Percentiles rank a stretch among this genome's conserved stretches.
Conservation (phyloP, 805 yeast genomes). For the Candida manassasensis region DNA sequence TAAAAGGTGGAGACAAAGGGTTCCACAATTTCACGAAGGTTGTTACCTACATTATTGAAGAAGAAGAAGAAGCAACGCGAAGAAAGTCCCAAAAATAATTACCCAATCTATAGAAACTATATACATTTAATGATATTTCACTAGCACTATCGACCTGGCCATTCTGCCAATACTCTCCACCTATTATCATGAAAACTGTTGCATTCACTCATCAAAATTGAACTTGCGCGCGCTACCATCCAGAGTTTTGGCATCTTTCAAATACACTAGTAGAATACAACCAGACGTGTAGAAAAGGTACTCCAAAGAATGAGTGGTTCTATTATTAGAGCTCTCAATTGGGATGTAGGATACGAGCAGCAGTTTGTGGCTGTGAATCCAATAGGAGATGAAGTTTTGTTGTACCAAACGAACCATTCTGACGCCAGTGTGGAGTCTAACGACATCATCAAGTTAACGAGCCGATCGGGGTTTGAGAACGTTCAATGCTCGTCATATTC, state of each 20-base stretch:
- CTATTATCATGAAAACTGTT: no score
- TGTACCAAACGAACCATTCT: constrained; percentile 49
- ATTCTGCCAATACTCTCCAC: no score
- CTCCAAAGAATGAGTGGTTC: constrained; percentile 58
- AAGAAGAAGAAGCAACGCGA: constrained; percentile 26
- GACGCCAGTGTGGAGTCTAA: constrained; percentile 47
- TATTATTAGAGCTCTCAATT: constrained; percentile 51
- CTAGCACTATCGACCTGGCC: no score
- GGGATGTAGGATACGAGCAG: constrained; percentile 57
- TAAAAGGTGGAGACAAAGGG: constrained; percentile 44
- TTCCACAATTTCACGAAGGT: constrained; percentile 40
- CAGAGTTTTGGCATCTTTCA: no score
- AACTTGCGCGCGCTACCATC: no score
- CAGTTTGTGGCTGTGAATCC: constrained; percentile 68
- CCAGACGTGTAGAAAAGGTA: no score
- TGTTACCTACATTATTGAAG: constrained; percentile 41
- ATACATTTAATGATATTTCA: no score
- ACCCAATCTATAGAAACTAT: no score
- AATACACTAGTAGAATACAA: no score
- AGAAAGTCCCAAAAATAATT: not conserved
- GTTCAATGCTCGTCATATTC: constrained; percentile 68
- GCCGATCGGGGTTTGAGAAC: constrained; percentile 60
- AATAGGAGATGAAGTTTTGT: constrained; percentile 71
- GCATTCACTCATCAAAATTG: no score
- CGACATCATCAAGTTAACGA: constrained; percentile 47